Evolutionary conservation across 176 grass and related monocot genomes (phyloP), one percentile per base, ranked within the genome.

Genomic region (Triticum urartu): DNA sequence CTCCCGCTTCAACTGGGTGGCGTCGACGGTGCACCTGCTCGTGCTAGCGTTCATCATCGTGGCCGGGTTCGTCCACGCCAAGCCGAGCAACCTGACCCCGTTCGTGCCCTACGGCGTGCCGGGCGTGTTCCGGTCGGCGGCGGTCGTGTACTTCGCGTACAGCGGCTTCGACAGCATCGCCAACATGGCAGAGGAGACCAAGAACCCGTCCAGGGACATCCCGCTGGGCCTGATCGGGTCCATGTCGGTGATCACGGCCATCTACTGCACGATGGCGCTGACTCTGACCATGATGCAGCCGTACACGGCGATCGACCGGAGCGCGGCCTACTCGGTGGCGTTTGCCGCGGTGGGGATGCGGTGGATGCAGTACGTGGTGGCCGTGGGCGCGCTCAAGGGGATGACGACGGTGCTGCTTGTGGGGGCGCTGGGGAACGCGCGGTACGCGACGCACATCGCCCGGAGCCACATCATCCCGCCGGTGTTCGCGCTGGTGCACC

Each of bases 131-230:
- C 88, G 77, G 5, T 94, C 97, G 0, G 97, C 97, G 14, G 97
- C 94, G n/a, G 89, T 99, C 68, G 94, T 99, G 5, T 99, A 96
- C 82, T 96, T 95, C 47, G 92, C 97, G 7, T 99, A 96, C 79
- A 87, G 94, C 38, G 97, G 97, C 20, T 99, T 96, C 79, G 97
- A 96, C 74, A 99, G 90, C 83, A 96, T 99, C 36, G 97, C 92
- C 0, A 94, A 90, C 7, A 99, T 99, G 97, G 97, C 97, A 21
- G 97, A 99, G 79, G 97, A 99, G 71, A 96, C 97, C 12, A 87
- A 88, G 79, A 94, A 99, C 61, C 97, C 94, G 28, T 88, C 97
- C 0, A 84, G 88, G 21, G 97, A 99, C 83, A 99, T 99, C 86
- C 97, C 94, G 11, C 82, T 99, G 9, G 94, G 94, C 0, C 81